Evolutionary conservation across 2,329 filamentous ascomycete species (phyloP), one percentile per base, ranked within the genome.

Genomic region (Akanthomyces uredinophilus): DNA sequence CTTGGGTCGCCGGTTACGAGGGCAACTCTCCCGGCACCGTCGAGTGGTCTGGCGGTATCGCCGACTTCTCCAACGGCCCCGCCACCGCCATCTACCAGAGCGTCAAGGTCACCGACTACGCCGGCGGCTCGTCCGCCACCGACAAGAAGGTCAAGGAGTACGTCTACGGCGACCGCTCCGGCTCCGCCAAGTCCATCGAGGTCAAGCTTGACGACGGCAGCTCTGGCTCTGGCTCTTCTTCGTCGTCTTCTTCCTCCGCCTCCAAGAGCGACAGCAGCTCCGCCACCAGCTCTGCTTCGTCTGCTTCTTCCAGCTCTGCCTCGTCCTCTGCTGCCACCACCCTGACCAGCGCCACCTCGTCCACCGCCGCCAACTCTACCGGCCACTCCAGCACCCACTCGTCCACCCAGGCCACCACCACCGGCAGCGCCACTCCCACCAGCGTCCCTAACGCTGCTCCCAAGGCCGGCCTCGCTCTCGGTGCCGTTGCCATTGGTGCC

Each of bases 1-100:
- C 84, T 68, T 90, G 88, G 87, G 83, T 86, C 54, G 85, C 79
- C 60, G 85, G 85, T 61, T 77, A 82, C 68, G 74, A 77, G 62
- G 73, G 77, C 65, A 89, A 91, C 68, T 71, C 84, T 37, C 73
- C 83, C 63, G 91, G 92, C 64, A 95, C 91, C 43, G 89, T 92
- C 64, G 68, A 83, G 64, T 89, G 87, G 86, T 84, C 85, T 62
- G 88, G 87, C 66, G 89, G 89, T 64, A 86, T 87, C 70, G 68
- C 83, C 67, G 74, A 84, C 71, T 85, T 83, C 70, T 68, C 67
- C 66, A 66, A 82, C 67, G 81, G 73, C 64, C 83, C 83, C 63
- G 84, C 83, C 76, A 70, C 73, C 60, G 83, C 77, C 69, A 81
- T 81, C 78, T 86, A 86, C 81, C 78, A 84, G 78, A 79, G 75